phyloP scores from a whole-genome alignment of 495 filamentous ascomycete species.

The Paragyromitra xinjiangensis region DNA sequence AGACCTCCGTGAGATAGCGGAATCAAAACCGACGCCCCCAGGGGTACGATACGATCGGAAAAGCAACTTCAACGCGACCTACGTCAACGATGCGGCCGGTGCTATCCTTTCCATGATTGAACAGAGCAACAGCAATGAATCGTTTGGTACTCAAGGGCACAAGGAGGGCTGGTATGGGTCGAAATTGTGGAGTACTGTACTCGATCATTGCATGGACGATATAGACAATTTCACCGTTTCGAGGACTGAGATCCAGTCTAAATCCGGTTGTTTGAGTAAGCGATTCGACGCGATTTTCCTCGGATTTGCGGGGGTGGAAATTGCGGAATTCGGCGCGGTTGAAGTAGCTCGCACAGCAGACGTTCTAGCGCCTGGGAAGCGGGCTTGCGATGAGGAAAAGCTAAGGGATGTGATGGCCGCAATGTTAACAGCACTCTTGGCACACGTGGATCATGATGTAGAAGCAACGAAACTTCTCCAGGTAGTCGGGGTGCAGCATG shows the following conservation, averaged over 20 bases:
- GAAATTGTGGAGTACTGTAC: conserved; percentile 20
- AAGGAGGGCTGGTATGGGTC: conserved; percentile 34
- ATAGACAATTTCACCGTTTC: conserved; percentile 31
- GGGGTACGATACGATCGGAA: conserved; percentile 18
- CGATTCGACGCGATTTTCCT: conserved; percentile 32
- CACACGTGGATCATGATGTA: conserved; percentile 15
- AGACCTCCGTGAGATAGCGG: conserved; percentile 1
- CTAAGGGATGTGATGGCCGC: conserved; percentile 28
- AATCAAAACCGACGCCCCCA: conserved; percentile 23
- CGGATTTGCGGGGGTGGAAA: conserved; percentile 18
- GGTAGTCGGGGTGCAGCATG: conserved; percentile 27
- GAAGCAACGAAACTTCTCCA: conserved; percentile 24
- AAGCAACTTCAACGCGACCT: conserved; percentile 29
- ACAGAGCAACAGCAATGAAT: conserved; percentile 9
- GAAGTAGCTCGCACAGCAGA: conserved; percentile 29
- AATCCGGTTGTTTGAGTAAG: conserved; percentile 11
- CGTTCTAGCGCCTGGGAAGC: conserved; percentile 1
- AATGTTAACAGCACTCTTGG: conserved; percentile 21
- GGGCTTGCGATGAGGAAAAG: conserved; percentile 18
- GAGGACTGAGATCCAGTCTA: conserved; percentile 29
- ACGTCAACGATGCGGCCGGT: conserved; percentile 20
- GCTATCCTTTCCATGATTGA: conserved; percentile 27
- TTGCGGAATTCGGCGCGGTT: conserved; percentile 24
- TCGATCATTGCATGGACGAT: conserved; percentile 27
- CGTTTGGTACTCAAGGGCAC: conserved; percentile 8